A percentile compares a stretch with the other conserved stretches of the same genome.
These are phyloP conservation scores for Aquilaria sinensis DNA, from an alignment of 345 rosid genomes.

Conservation along the genomic window DNA sequence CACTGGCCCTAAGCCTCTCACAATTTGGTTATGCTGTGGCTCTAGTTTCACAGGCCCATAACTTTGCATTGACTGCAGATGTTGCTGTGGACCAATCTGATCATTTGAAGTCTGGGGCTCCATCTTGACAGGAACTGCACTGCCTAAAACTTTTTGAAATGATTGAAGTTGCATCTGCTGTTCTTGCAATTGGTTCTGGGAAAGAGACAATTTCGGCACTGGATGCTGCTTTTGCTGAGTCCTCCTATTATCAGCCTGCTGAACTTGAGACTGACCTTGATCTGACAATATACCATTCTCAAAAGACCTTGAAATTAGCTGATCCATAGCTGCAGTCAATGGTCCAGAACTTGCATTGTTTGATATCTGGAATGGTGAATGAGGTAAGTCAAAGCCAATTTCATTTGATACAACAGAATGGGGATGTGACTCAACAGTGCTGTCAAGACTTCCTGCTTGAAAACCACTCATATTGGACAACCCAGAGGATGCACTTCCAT, in stretches of 20 bases:
- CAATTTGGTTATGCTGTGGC: conserved; percentile 39
- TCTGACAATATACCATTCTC: conserved; percentile 38
- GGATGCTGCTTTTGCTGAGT: conserved; percentile 55
- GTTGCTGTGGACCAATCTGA: conserved; percentile 48
- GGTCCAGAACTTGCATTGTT: conserved; percentile 42
- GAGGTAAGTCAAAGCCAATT: conserved; percentile 45
- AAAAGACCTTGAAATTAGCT: conserved; percentile 39
- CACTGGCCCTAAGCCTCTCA: conserved; percentile 40
- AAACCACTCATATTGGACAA: conserved; percentile 38
- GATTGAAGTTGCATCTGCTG: conserved; percentile 47
- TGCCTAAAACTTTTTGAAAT: conserved; percentile 41
- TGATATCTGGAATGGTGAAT: conserved; percentile 42
- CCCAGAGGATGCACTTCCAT: conserved; percentile 41
- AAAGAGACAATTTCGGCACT: conserved; percentile 51
- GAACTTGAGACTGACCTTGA: conserved; percentile 42
- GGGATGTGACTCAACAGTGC: conserved; percentile 54
- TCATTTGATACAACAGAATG: conserved; percentile 47
- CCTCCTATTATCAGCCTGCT: conserved; percentile 43
- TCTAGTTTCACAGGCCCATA: conserved; percentile 52
- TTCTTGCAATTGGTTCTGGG: conserved; percentile 43
- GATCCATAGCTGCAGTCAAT: conserved; percentile 50
- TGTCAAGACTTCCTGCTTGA: conserved; percentile 42
- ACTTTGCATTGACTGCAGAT: conserved; percentile 34
- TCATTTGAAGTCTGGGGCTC: conserved; percentile 55
- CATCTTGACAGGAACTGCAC: conserved; percentile 47